Evolutionary conservation across 306 rosid genomes (phyloP).

Genomic region (Castanea sativa): DNA sequence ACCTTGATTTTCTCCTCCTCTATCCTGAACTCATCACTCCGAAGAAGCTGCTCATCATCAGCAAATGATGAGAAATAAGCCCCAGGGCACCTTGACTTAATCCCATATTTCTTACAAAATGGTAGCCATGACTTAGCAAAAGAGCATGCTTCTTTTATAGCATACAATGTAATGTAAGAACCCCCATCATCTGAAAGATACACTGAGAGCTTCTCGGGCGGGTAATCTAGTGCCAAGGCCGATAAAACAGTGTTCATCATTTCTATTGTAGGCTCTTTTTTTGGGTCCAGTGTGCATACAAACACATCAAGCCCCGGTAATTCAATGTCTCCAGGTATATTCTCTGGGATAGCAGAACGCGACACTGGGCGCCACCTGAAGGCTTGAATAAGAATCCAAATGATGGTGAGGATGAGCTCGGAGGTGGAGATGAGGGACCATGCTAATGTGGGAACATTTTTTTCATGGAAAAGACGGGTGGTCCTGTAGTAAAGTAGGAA

Average conservation of each 20-base stretch:
- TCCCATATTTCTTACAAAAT: conserved; percentile 36
- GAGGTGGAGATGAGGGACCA: conserved; percentile 22
- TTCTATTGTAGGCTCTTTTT: conserved; percentile 35
- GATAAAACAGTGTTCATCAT: conserved; percentile 46
- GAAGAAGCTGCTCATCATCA: conserved; percentile 11
- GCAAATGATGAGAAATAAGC: conserved; percentile 30
- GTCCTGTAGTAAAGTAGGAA: conserved; percentile 26
- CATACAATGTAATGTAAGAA: conserved; percentile 19
- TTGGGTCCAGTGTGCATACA: conserved; percentile 43
- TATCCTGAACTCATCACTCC: conserved; percentile 5
- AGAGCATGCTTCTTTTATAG: conserved; percentile 23
- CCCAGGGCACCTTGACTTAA: conserved; percentile 36
- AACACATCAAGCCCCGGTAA: conserved; percentile 45
- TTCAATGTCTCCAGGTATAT: conserved; percentile 7
- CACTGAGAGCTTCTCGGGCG: conserved; percentile 34
- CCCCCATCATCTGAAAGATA: conserved; percentile 52
- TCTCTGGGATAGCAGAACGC: background rate
- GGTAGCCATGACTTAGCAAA: conserved; percentile 46
- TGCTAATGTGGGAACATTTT: background rate
- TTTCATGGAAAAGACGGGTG: background rate
- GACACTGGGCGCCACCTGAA: conserved; percentile 38
- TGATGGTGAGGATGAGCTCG: background rate
- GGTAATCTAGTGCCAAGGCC: conserved; percentile 38
- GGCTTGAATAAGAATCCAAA: conserved; percentile 35
- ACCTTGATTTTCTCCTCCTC: conserved; percentile 27